These are phyloP conservation scores for Tolypocladium sp. DNA, from an alignment of 2,329 filamentous ascomycete genomes.

Conservation along the genomic window DNA sequence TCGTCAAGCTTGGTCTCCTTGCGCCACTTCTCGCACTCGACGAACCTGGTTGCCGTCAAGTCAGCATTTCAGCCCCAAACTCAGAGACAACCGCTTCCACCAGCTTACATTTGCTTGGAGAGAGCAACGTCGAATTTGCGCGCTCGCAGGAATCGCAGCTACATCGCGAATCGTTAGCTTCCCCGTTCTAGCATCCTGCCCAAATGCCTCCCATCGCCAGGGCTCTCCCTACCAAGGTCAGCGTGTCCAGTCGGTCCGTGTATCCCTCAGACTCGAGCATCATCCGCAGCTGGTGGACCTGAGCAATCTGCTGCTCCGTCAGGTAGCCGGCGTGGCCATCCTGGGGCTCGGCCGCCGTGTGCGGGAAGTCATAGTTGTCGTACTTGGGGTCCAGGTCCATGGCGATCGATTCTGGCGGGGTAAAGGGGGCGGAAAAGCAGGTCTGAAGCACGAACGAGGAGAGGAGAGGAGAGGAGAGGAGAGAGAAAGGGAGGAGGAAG, in stretches of 20 bases:
- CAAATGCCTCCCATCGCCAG: constrained; percentile 3
- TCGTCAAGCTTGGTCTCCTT: constrained; percentile 78
- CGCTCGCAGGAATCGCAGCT: constrained; percentile 86
- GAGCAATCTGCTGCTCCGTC: constrained; percentile 77
- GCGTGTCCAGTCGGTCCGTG: constrained; percentile 78
- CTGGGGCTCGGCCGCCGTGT: constrained; percentile 58
- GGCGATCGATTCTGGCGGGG: constrained; percentile 13
- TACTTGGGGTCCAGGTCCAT: constrained; percentile 77
- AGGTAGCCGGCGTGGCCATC: constrained; percentile 83
- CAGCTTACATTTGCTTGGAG: constrained; percentile 75
- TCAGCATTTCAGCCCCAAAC: constrained; percentile 6
- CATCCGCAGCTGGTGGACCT: constrained; percentile 75
- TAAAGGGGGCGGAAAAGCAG: neutral
- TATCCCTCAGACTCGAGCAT: constrained; percentile 77
- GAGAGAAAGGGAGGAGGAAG: neutral
- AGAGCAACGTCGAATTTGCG: constrained; percentile 86
- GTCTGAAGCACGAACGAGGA: neutral
- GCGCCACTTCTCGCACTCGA: constrained; percentile 86
- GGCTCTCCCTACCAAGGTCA: constrained; percentile 64
- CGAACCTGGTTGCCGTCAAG: constrained; percentile 55
- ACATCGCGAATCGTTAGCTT: neutral
- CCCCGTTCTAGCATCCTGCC: neutral
- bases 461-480: neutral
- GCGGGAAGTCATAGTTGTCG: constrained; percentile 92
- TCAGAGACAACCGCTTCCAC: neutral